Evolutionary conservation across 169 alveolate species (phyloP).

Genomic region (Plasmodium yoelii): DNA sequence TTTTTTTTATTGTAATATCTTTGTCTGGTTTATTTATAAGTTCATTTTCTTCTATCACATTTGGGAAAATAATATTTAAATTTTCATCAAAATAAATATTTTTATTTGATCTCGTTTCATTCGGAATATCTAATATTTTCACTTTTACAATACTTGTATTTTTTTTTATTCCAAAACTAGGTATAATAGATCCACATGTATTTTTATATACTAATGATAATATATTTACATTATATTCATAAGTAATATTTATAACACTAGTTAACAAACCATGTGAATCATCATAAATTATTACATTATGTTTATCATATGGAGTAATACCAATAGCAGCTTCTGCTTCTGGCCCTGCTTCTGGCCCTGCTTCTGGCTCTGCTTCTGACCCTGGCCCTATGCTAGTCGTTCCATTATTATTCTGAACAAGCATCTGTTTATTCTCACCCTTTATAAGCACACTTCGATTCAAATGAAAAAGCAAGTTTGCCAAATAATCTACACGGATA

Average conservation of each 20-base stretch:
- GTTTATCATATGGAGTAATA: background rate
- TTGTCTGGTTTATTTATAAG: too few relatives aligned
- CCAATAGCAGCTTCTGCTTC: background rate
- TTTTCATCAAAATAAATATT: conserved; percentile 1
- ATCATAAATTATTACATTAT: conserved; percentile 46
- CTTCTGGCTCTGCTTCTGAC: background rate
- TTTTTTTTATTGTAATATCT: background rate
- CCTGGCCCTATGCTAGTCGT: too few relatives aligned
- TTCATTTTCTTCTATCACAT: background rate
- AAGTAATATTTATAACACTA: conserved; percentile 30
- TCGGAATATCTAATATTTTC: background rate
- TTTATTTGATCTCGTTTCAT: background rate
- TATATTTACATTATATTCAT: conserved; percentile 39
- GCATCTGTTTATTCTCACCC: background rate
- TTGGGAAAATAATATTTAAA: background rate
- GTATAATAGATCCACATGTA: conserved; percentile 28
- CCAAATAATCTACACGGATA: conserved; percentile 34
- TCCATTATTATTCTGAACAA: background rate
- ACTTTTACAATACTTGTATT: conserved; percentile 28
- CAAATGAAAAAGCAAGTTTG: conserved; percentile 52
- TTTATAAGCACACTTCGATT: background rate
- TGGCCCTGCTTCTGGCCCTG: background rate
- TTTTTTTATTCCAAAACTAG: conserved; percentile 49
- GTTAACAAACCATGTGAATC: conserved; percentile 47
- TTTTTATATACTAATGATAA: conserved; percentile 51